phyloP scores from a whole-genome alignment of 352 stramenopile species.

The Labyrinthula sp. region DNA sequence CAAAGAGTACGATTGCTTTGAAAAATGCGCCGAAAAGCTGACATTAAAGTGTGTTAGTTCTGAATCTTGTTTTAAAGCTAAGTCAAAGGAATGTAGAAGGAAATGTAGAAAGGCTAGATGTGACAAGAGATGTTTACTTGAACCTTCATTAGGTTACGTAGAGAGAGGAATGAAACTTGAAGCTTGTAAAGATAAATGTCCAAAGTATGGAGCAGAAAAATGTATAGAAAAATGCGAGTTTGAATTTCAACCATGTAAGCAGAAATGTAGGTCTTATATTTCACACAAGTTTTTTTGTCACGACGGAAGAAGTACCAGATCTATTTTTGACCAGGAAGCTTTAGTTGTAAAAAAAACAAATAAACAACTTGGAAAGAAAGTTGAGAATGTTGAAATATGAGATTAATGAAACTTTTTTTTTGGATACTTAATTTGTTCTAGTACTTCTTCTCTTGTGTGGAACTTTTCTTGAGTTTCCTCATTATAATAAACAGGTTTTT shows the following conservation, averaged over 20 bases:
- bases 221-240: conserved; percentile 29
- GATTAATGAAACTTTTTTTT: too few species aligned
- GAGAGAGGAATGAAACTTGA: conserved; percentile 30
- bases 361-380: too few species aligned
- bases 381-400: too few species aligned
- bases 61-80: conserved; percentile 17
- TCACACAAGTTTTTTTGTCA: too few species aligned
- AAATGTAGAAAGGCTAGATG: conserved; percentile 26
- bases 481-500: too few species aligned
- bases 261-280: conserved; percentile 2
- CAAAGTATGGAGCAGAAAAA: conserved; percentile 7
- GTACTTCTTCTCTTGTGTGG: too few species aligned
- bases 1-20: conserved; percentile 23
- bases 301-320: too few species aligned
- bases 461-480: too few species aligned
- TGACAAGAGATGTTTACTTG: conserved; percentile 21
- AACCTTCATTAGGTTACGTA: conserved; percentile 20
- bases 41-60: conserved; percentile 24
- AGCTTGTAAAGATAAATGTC: conserved; percentile 28
- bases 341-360: too few species aligned
- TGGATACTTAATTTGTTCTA: too few species aligned
- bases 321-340: too few species aligned
- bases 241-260: conserved; percentile 27
- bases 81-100: conserved; percentile 14
- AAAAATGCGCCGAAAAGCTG: conserved; percentile 23